Base-by-base conservation (phyloP, 176 grass and related monocot genomes). In the Calamus simplicifolius region DNA sequence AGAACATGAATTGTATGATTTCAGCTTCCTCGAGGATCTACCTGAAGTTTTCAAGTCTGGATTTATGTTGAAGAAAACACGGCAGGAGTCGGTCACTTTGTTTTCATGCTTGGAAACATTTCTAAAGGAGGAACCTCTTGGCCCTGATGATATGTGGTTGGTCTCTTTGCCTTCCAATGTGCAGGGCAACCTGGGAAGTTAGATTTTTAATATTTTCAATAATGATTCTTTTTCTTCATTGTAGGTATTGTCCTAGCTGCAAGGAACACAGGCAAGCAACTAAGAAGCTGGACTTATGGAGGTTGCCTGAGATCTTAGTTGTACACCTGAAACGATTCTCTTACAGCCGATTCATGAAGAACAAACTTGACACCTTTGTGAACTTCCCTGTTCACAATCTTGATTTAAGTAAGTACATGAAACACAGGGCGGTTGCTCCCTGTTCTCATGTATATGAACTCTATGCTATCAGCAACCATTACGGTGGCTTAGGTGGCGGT, bases 91-190 rank as follows among this genome's bases (percentile, higher is more conserved):
- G 52, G 79, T 98, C 51, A 98, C 77, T 61, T 77, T 98, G 38
- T 92, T 92, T 79, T 85, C 87, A 67, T 98, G 93, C 75, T 73
- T 98, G 55, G 93, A 98, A 61, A 83, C 87, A 21, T 98, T 98
- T 66, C 52, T 98, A 49, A 98, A 92, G 73, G 88, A 98, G 64
- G 93, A 98, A 67, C 93, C 93, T 72, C 76, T 98, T 16, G 93
- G 93, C 23, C 93, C 84, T 69, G 93, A 98, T 31, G 93, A 98
- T 65, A 98, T 98, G 93, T 98, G 93, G 93, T 98, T 73, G 72
- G 87, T 81, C 35, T 38, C 61, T 63, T 75, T 55, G 17, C 63
- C 25, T 58, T 65, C 13, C 48, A 31, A 35, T 71, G 48, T 17
- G 31, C 31, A 38, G 7, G 31, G 10, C 31, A 38, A 38, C 2